Conservation (phyloP, 169 alveolate species). For the Babesia bigemina region DNA sequence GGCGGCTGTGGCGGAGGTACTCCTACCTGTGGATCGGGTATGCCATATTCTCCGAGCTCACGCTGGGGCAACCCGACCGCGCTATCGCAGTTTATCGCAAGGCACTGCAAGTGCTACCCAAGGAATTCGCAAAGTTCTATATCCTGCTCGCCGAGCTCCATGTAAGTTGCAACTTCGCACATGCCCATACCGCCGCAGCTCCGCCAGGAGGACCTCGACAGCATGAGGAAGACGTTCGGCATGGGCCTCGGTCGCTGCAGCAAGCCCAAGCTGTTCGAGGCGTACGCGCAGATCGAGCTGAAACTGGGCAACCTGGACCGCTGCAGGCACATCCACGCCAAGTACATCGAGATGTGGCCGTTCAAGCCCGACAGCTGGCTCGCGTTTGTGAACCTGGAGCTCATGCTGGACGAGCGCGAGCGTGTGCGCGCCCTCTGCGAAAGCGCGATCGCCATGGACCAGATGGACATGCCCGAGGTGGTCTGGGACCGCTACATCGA, state of each 20-base stretch:
- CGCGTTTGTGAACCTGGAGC: conserved; percentile 87
- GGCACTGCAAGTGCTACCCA: conserved; percentile 87
- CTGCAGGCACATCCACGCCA: conserved; percentile 90
- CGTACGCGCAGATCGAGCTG: conserved; percentile 92
- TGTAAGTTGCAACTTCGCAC: conserved; percentile 57
- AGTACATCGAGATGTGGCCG: conserved; percentile 90
- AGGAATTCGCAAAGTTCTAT: conserved; percentile 91
- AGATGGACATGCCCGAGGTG: conserved; percentile 91
- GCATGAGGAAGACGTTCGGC: conserved; percentile 91
- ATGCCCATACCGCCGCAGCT: conserved; percentile 41
- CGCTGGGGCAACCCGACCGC: conserved; percentile 80
- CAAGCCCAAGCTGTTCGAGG: conserved; percentile 87
- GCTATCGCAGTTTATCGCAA: conserved; percentile 89
- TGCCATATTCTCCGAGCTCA: conserved; percentile 93
- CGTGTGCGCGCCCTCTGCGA: conserved; percentile 90
- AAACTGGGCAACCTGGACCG: conserved; percentile 93
- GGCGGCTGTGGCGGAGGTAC: conserved; percentile 91
- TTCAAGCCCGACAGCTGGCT: conserved; percentile 89
- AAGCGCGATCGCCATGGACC: conserved; percentile 82
- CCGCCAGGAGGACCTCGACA: conserved; percentile 79
- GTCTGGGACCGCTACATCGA: conserved; percentile 84
- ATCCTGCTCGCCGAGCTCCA: conserved; percentile 87
- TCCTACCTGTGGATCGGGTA: conserved; percentile 93
- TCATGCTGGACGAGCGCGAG: conserved; percentile 85
- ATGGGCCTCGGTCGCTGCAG: conserved; percentile 92